Evolutionary conservation across 176 grass and related monocot genomes (phyloP), one percentile per base, ranked within the genome.

Genomic region (Aegilops longissima): DNA sequence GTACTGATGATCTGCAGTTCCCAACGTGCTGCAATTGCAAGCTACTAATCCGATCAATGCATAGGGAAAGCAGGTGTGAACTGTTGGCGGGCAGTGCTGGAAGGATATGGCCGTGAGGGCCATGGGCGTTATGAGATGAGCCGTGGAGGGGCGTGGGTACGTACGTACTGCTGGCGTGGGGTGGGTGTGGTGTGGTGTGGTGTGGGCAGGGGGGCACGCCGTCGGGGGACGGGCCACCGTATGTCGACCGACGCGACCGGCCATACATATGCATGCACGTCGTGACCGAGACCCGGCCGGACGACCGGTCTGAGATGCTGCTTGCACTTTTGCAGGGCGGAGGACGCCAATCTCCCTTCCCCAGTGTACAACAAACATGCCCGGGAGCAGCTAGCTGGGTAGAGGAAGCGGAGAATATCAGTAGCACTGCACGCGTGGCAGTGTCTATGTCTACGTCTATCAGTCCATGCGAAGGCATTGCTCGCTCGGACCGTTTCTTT

Each of bases 181-280:
- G 11, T 0, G 23, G 6, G 4, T 23, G 33, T 27, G 71, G 5
- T 2, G 70, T 13, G 10, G 38, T 6, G 44, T 47, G 49, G 49
- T 54, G 51, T 54, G 51, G 51, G 51, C 16, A 27, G 29, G 73
- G 44, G 73, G 25, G 73, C 74, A 77, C 47, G 27, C 45, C 73
- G 73, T 76, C 72, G 14, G 45, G 45, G 8, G 8, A 76, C 45
- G 73, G 73, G 25, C 73, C 73, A 27, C 16, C 25, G 3, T 27
- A 18, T 76, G 73, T 52, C 73, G 73, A 73, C 38, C 64, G 23
- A 67, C 65, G 24, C 12, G 73, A 76, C 73, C 74, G 27, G 74
- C 9, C 73, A 51, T 24, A n/a, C 66, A 68, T 29, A 27, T n/a
- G 36, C 67, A 70, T 31, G 65, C 30, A 33, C 29, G 72, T 29